Base-by-base conservation (phyloP, 495 filamentous ascomycete species). In the Talaromyces adpressus region DNA sequence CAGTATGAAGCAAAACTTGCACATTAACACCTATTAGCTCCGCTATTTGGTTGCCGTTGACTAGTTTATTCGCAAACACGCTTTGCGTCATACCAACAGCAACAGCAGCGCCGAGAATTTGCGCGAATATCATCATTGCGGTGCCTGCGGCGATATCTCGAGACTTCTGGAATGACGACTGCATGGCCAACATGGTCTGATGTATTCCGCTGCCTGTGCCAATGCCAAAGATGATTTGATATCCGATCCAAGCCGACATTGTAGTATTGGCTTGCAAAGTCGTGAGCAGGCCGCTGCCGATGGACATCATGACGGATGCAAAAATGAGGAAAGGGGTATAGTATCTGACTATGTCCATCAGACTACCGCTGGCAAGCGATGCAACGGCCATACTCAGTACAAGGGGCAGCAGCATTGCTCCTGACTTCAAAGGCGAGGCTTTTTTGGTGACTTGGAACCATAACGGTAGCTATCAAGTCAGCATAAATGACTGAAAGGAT, bases 11-110 rank as follows among this genome's bases (percentile, higher is more conserved):
- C 1, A 60, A 11, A 5, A 16, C 3, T 7, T 30, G 25, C 9
- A 22, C 4, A 59, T 6, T 22, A 22, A 41, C 22, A 22, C 9
- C 58, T 14, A 11, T 8, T n/a, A 60, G 16, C 2, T 22, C 39
- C 14, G 20, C 58, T 41, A 34, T 39, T 34, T 25, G 18, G 8
- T 49, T 60, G 20, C 58, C 20, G 3, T 77, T 70, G 53, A 87
- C 65, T 0, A 94, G 82, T 59, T 84, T 79, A 72, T 90, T 91
- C 56, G 82, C 82, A 71, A 95, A 92, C 36, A 95, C 80, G 57
- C 87, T 92, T 69, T 95, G 88, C 2, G 76, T 87, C 30, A 93
- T 87, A 0, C 83, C 85, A 57, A 93, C 81, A 67, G 92, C 91
- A 8, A 94, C 71, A 0, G 90, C 83, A 9, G 87, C 89, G 25